Conservation (phyloP, 441 rosid genomes). For the Mallotus japonicus region DNA sequence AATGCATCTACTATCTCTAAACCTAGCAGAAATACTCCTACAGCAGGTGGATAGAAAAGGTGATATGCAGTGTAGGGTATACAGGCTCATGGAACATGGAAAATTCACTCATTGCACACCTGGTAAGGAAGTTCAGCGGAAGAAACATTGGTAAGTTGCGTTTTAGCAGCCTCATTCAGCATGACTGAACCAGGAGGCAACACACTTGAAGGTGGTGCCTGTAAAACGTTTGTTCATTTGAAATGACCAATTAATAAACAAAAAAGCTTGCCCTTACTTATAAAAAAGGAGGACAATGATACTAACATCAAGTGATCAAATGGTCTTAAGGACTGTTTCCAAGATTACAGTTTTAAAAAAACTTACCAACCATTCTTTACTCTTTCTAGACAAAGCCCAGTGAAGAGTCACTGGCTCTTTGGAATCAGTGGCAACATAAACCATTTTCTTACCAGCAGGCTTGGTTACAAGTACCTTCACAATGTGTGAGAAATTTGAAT, state of each 20-base stretch:
- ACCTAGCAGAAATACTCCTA: not conserved
- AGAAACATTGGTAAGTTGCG: constrained; percentile 46
- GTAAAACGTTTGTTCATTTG: constrained; percentile 39
- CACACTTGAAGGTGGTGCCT: constrained; percentile 72
- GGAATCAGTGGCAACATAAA: constrained; percentile 68
- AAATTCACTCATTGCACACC: constrained; percentile 42
- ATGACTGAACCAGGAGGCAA: constrained; percentile 77
- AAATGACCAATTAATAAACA: constrained; percentile 16
- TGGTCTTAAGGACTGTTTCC: constrained; percentile 11
- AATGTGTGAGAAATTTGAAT: constrained; percentile 21
- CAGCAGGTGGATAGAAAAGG: not conserved
- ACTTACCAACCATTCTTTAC: constrained; percentile 96
- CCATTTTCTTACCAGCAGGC: constrained; percentile 57
- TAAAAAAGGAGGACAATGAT: constrained; percentile 13
- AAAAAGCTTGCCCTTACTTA: constrained; percentile 20
- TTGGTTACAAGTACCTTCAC: constrained; percentile 73
- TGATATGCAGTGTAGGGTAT: constrained; percentile 19
- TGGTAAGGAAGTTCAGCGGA: constrained; percentile 52
- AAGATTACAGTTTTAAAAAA: constrained; percentile 18
- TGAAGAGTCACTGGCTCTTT: constrained; percentile 74
- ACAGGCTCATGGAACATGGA: constrained; percentile 18
- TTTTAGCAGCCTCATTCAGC: constrained; percentile 57
- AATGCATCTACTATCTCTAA: not conserved
- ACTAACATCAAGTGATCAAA: constrained; percentile 22
- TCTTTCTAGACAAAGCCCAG: constrained; percentile 88